Base-by-base conservation (phyloP, 768 basidiomycete genomes). In the Harrya chromipes region DNA sequence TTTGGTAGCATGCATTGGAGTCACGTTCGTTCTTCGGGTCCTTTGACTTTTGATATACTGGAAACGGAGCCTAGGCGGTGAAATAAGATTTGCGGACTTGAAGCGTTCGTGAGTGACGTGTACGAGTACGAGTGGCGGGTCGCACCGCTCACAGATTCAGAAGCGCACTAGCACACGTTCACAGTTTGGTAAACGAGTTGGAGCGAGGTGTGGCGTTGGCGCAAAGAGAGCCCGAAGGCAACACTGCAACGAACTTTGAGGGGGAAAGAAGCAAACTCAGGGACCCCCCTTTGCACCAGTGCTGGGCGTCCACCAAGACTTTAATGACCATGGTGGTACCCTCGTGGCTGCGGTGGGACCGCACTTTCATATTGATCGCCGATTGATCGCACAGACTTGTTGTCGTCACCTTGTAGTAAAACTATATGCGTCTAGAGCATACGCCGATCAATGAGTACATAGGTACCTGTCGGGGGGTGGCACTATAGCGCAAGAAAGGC, bases 191-290 rank as follows among this genome's bases (percentile, higher is more conserved):
- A 29, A 29, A 17, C n/a, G n/a, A n/a, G 4, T 17, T 36, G 19
- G 37, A 29, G 16, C 20, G 17, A 29, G 34, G 23, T 29, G 29
- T 29, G 31, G 38, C 17, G 40, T 27, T 29, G 40, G 46, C 24
- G 21, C 20, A 58, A 57, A 51, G 49, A 23, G n/a, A 39, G 34
- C 11, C 46, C 35, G 27, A 42, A 16, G 21, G 2, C 10, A 6
- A 46, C 61, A 57, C 58, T 51, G 61, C 61, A 53, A 36, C 45
- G 40, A 56, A 31, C 34, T 39, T 52, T 56, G 47, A 47, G 38
- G 34, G 49, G 54, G 12, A 11, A 17, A 46, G 44, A 52, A 58
- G 41, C 27, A 29, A 29, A 13, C 11, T 29, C 29, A 29, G 29
- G 29, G 29, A 29, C 29, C 11, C 29, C 29, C 29, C 11, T 29